Evolutionary conservation across 2,329 filamentous ascomycete species (phyloP), one percentile per base, ranked within the genome.

Genomic region (Seiridium cupressi): DNA sequence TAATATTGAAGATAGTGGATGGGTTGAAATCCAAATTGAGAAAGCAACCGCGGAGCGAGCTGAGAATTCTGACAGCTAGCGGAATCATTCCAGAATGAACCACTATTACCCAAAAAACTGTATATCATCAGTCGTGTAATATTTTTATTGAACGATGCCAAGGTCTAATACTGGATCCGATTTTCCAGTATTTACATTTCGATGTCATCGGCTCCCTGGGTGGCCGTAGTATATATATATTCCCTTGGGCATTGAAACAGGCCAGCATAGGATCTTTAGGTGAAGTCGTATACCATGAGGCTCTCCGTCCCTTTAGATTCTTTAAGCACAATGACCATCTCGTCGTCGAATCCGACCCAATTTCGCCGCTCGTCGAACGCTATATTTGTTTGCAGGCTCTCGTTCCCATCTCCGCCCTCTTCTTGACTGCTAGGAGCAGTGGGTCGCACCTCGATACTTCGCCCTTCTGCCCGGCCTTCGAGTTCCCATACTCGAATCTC

Each of bases 401-500:
- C 38, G 38, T n/a, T 10, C 2, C 42, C 3, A 34, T 61, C 46
- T 1, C 54, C 58, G 11, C 46, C 18, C 26, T n/a, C 13, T 5
- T 40, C 36, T n/a, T 64, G 62, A 44, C 68, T 60, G 46, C 61
- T 55, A 58, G 66, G 69, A 35, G 66, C 62, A 64, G 72, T 74
- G 2, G 81, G 78, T 36, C 78, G 74, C n/a, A 86, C 77, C 67
- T 83, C 79, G 26, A 85, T 78, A 64, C 80, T 83, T 44, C 72
- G 70, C 31, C 81, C 79, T 57, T 77, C 74, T 0, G 78, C 81
- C 3, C 89, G 83, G 5, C 89, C 89, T 74, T 97, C 93, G 1
- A 97, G 82, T 69, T 97, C 92, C 93, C 93, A 97, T 5, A 97
- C 87, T 5, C 93, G 86, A 62, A 92, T 86, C 71, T 92, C 89